Percentiles rank a stretch among this genome's conserved stretches.
These are phyloP conservation scores for Amorphotheca resinae DNA, from an alignment of 495 filamentous ascomycete species.

Conservation along the genomic window DNA sequence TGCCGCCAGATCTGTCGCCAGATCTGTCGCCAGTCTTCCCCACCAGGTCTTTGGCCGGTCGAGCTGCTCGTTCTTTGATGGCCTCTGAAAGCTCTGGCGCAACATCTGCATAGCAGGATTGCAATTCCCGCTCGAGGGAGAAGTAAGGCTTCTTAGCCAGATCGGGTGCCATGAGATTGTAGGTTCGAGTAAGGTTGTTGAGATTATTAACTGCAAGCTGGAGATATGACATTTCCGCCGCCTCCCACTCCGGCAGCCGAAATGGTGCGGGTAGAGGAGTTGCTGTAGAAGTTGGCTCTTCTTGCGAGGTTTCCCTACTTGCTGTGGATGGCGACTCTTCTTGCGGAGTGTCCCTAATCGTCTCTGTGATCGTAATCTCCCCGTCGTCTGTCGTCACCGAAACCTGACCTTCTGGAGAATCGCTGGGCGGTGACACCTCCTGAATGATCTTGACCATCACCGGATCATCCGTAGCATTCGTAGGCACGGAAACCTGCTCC, in stretches of 20 bases:
- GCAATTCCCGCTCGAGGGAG: conserved; percentile 69
- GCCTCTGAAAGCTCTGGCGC: conserved; percentile 60
- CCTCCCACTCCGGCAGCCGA: conserved; percentile 53
- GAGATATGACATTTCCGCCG: conserved; percentile 63
- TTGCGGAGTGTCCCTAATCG: neutral
- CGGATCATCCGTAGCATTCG: conserved; percentile 33
- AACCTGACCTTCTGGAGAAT: conserved; percentile 8
- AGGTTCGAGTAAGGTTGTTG: conserved; percentile 70
- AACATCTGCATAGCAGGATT: conserved; percentile 69
- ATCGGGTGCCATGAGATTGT: conserved; percentile 88
- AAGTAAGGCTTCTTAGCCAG: conserved; percentile 92
- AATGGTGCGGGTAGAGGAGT: conserved; percentile 35
- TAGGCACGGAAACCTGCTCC: conserved; percentile 34
- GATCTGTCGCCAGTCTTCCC: conserved; percentile 25
- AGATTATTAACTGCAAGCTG: conserved; percentile 65
- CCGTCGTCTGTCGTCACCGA: conserved; percentile 9
- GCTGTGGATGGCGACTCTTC: neutral
- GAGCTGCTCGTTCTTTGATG: conserved; percentile 55
- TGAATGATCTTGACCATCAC: conserved; percentile 35
- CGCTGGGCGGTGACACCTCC: conserved; percentile 14
- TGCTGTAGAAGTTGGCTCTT: neutral
- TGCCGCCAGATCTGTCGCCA: conserved; percentile 37
- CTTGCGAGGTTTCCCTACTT: neutral
- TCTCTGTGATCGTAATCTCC: conserved; percentile 3
- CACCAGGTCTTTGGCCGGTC: conserved; percentile 30